Base-by-base conservation (phyloP, 1,284 basidiomycete species). In the Veloporphyrellus conicus region DNA sequence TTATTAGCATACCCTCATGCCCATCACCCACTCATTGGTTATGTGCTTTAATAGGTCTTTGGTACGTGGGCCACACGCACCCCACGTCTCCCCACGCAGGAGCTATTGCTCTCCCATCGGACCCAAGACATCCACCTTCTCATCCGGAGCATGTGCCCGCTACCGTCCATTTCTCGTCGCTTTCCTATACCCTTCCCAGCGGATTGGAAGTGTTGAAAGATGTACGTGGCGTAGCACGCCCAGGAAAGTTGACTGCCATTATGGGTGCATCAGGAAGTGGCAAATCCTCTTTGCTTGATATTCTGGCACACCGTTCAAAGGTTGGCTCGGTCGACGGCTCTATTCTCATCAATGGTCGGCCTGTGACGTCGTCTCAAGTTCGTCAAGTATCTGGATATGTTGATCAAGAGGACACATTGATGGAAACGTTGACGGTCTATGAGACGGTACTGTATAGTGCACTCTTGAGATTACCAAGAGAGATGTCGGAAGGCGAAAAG, bases 201-300 rank as follows among this genome's bases (percentile, higher is more conserved):
- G 67, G 75, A 73, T 81, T 84, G 47, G 72, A 76, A 3, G 84
- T 98, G 41, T 76, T 98, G 14, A 84, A 87, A 50, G 75, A 77
- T 41, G 86, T 98, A 47, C 84, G 84, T 0, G 95, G 94, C 3
- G 77, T 79, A 5, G 87, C 90, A 32, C 82, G 85, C 53, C 87
- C 93, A 0, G 94, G 93, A 4, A 87, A 93, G 66, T 74, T 97
- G 34, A 81, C 94, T 71, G 94, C 93, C 1, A 90, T 97, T 61
- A 93, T 97, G 87, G 93, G 94, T 48, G 91, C 93, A 0, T 95
- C 92, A 0, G 95, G 95, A 16, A 93, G 94, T 0, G 95, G 95
- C 43, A 99, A 99, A 68, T 94, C 93, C 1, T 96, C 95, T 0
- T 81, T 98, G 61, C 82, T 99, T 39, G 95, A 99, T 64, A 93